Evolutionary conservation across 768 basidiomycete species (phyloP).

Genomic region (Austroboletus eburneus): DNA sequence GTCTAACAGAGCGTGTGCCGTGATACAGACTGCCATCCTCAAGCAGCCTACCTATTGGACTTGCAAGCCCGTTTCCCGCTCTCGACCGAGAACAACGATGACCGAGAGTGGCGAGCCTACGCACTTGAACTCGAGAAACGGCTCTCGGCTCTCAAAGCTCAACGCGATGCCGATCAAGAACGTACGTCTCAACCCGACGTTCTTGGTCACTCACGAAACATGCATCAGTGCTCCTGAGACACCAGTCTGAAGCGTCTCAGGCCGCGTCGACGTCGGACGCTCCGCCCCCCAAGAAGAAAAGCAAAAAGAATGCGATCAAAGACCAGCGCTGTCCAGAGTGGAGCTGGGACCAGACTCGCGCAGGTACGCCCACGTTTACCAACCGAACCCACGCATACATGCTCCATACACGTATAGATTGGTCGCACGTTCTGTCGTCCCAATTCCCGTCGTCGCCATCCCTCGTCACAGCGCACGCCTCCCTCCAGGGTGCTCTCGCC

Average conservation of each 20-base stretch:
- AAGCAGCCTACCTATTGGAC: slow-evolving; percentile 26
- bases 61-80: slow-evolving; percentile 25
- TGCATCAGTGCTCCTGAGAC: slow-evolving; percentile 21
- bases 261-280: slow-evolving; percentile 10
- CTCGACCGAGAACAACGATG: background rate
- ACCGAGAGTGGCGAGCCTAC: slow-evolving; percentile 22
- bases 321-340: slow-evolving; percentile 14
- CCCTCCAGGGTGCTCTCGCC: slow-evolving; percentile 18
- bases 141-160: slow-evolving; percentile 16
- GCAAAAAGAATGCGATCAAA: slow-evolving; percentile 18
- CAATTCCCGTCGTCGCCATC: slow-evolving; percentile 22
- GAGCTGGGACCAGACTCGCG: slow-evolving; percentile 21
- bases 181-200: slow-evolving; percentile 10
- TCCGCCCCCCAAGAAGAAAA: slow-evolving; percentile 26
- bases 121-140: slow-evolving; percentile 29
- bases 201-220: background rate
- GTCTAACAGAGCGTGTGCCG: background rate
- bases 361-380: slow-evolving; percentile 6
- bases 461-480: slow-evolving; percentile 17
- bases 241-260: slow-evolving; percentile 13
- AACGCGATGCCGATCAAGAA: slow-evolving; percentile 22
- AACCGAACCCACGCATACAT: background rate
- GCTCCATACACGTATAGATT: slow-evolving; percentile 11
- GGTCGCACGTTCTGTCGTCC: slow-evolving; percentile 17
- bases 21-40: background rate